A percentile compares a stretch with the other conserved stretches of the same genome.
These are phyloP conservation scores for Nemania abortiva DNA, from an alignment of 2,329 filamentous ascomycete species.

Conservation along the genomic window DNA sequence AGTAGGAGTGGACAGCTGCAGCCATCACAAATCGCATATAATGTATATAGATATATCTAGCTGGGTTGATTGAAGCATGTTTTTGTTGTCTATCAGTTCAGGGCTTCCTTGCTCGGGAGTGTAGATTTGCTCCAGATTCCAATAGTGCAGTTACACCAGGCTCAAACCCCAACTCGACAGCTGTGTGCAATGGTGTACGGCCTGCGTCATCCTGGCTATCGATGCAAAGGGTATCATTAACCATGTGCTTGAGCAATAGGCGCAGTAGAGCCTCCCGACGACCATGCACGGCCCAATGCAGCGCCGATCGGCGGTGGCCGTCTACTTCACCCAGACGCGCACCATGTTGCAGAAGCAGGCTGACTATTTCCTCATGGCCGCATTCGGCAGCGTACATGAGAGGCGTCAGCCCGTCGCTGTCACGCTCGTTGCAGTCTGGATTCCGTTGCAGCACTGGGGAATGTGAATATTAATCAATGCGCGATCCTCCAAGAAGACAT, in stretches of 20 bases:
- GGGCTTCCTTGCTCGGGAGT: no score
- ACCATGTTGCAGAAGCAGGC: slow-evolving; percentile 5
- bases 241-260: slow-evolving; percentile 1
- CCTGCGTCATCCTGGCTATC: slow-evolving; percentile 10
- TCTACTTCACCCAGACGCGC: slow-evolving; percentile 1
- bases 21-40: no score
- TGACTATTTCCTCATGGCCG: neutral
- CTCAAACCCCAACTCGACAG: slow-evolving; percentile 20
- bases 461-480: no score
- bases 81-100: no score
- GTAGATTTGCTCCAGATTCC: slow-evolving; percentile 17
- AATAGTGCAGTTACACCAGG: slow-evolving; percentile 14
- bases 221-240: neutral
- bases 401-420: slow-evolving; percentile 21
- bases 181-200: slow-evolving; percentile 14
- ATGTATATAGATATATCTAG: no score
- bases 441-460: slow-evolving; percentile 12
- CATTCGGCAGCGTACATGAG: neutral
- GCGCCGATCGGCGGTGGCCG: slow-evolving; percentile 7
- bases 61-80: no score
- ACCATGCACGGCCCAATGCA: neutral
- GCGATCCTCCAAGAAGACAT: no score
- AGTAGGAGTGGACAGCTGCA: no score
- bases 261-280: slow-evolving; percentile 7
- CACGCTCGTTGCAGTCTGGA: slow-evolving; percentile 18